phyloP scores from a whole-genome alignment of 2,329 filamentous ascomycete genomes.

The Endothia cerciana region DNA sequence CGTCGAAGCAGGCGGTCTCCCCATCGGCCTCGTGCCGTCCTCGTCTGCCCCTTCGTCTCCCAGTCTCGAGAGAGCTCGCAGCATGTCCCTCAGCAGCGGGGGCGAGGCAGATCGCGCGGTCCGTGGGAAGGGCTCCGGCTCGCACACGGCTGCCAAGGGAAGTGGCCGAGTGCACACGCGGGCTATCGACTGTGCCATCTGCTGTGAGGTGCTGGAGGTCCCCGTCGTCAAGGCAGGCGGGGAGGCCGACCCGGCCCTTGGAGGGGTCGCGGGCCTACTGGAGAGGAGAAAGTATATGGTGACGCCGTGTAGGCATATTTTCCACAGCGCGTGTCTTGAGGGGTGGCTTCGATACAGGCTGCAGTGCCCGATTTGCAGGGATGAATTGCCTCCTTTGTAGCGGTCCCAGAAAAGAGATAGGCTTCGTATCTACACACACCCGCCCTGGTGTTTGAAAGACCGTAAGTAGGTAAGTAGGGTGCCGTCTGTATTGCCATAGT shows the following conservation, averaged over 20 bases:
- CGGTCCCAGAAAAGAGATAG: background rate
- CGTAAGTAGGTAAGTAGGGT: too few relatives aligned
- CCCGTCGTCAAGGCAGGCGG: conserved; percentile 71
- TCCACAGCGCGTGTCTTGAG: conserved; percentile 89
- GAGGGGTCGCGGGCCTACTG: conserved; percentile 69
- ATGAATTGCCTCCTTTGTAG: conserved; percentile 83
- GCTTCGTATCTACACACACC: background rate
- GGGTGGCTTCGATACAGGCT: conserved; percentile 94
- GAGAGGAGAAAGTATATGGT: conserved; percentile 91
- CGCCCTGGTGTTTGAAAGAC: background rate
- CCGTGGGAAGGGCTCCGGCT: conserved; percentile 37
- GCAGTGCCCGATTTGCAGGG: conserved; percentile 93
- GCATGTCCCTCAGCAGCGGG: conserved; percentile 33
- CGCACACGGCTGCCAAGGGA: conserved; percentile 29
- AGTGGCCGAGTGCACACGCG: conserved; percentile 39
- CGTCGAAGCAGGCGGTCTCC: conserved; percentile 76
- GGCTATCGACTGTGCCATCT: conserved; percentile 91
- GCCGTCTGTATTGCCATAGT: background rate
- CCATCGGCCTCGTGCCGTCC: conserved; percentile 68
- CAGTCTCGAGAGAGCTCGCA: conserved; percentile 39
- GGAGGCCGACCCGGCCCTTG: conserved; percentile 48
- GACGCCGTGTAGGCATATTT: conserved; percentile 94
- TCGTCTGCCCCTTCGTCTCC: conserved; percentile 36
- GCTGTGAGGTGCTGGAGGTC: conserved; percentile 88
- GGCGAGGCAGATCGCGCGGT: conserved; percentile 35